Conservation (phyloP, 2,329 filamentous ascomycete genomes). For the Colletotrichum phormii region DNA sequence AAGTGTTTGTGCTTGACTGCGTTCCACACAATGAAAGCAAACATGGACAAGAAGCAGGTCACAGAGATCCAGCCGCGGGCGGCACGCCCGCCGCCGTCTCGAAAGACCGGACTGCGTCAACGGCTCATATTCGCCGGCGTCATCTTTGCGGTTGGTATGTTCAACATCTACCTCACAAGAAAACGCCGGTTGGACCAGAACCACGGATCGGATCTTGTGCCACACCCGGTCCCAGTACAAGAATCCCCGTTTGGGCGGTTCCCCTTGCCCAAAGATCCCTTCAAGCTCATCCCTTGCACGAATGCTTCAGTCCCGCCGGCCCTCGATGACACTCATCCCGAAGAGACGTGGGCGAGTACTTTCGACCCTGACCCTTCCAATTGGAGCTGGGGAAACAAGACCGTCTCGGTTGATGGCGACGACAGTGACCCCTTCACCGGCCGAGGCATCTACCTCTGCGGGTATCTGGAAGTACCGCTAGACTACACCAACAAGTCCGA, state of each 20-base stretch:
- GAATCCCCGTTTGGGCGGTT: constrained; percentile 47
- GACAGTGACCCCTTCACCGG: constrained; percentile 49
- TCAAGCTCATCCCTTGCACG: constrained; percentile 61
- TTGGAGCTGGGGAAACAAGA: constrained; percentile 58
- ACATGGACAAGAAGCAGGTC: constrained; percentile 15
- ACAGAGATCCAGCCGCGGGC: background rate
- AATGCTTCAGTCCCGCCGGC: constrained; percentile 51
- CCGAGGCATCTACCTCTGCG: constrained; percentile 60
- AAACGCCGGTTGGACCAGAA: background rate
- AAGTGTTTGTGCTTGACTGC: background rate
- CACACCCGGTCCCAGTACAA: background rate
- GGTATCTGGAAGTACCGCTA: constrained; percentile 60
- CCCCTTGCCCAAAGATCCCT: constrained; percentile 55
- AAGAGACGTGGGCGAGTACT: constrained; percentile 52
- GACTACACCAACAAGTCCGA: constrained; percentile 60
- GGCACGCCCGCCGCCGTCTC: background rate
- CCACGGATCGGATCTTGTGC: background rate
- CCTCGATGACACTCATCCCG: constrained; percentile 52
- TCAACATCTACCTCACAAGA: background rate
- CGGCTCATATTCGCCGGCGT: background rate
- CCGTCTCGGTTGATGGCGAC: background rate
- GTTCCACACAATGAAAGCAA: background rate
- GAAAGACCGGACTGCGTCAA: background rate
- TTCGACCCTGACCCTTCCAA: constrained; percentile 57
- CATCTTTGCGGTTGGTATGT: constrained; percentile 4